Base-by-base conservation (phyloP, 1,284 basidiomycete species). In the Papiliotrema laurentii region DNA sequence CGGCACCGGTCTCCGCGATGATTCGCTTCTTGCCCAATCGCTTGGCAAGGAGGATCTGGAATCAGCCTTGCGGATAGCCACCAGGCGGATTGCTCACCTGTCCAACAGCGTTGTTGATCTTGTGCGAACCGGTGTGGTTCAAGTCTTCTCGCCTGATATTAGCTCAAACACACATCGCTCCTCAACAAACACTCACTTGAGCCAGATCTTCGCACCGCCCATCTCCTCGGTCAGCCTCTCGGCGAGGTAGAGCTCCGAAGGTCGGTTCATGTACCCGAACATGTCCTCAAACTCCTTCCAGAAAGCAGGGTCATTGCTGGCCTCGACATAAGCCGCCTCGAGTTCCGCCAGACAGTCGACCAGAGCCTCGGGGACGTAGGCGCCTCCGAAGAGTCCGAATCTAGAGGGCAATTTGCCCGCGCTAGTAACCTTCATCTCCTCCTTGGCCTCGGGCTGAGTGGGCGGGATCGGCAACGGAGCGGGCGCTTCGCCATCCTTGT, bases 1-100 rank as follows among this genome's bases (percentile, higher is more conserved):
- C 96, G 0, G 96, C 94, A 54, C 94, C 94, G 1, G 96, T 98
- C 78, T 99, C 96, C 43, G 94, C 93, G 59, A 98, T 97, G 69
- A 99, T 97, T 45, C 93, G 83, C 42, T 81, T 96, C 78, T 99
- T 99, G 26, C 96, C 94, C 56, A 98, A 77, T 39, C 94, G 81
- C 51, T 83, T 82, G 4, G 96, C 96, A 28, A 99, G 83, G 16
- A 99, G 79, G 56, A 97, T 91, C 84, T 91, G 55, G 5, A 59
- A 55, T 53, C 18, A 45, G 47, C 38, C 22, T 35, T 13, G 19
- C 19, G 25, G 24, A 14, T 4, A 28, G 6, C 3, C 4, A 3
- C 11, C 18, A 11, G 33, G 31, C 13, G 46, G 24, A 24, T 18
- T 14, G 61, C 74, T 55, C 55, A 76, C 86, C 79, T 92, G 91